Evolutionary conservation across 2,329 filamentous ascomycete genomes (phyloP).

Genomic region (Xylogone sp.): DNA sequence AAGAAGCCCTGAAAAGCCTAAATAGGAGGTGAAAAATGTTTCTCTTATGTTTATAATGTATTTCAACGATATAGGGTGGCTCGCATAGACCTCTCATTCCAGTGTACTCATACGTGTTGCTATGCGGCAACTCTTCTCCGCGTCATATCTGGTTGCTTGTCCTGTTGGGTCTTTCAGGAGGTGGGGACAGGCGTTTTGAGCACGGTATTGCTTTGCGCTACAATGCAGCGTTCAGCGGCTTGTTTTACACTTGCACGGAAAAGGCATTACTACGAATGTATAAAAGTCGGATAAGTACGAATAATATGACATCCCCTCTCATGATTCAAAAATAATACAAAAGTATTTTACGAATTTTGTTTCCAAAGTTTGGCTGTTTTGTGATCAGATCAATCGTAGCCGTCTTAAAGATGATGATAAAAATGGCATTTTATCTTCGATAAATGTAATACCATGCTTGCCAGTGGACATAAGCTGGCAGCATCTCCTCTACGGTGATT

Average conservation of each 20-base stretch:
- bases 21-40: conserved; percentile 12
- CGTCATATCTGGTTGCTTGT: conserved; percentile 25
- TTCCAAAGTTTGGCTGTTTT: background rate
- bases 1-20: conserved; percentile 55
- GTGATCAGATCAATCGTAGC: too few relatives aligned
- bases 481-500: too few relatives aligned
- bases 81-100: conserved; percentile 30
- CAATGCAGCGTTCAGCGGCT: conserved; percentile 20
- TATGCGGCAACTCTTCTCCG: conserved; percentile 28
- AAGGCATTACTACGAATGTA: conserved; percentile 26
- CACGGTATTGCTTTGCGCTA: conserved; percentile 23
- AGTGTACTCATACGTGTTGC: conserved; percentile 33
- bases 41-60: conserved; percentile 15
- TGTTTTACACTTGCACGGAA: conserved; percentile 24
- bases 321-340: conserved; percentile 16
- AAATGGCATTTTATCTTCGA: too few relatives aligned
- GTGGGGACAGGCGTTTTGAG: conserved; percentile 29
- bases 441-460: too few relatives aligned
- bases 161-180: conserved; percentile 25
- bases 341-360: background rate
- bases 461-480: too few relatives aligned
- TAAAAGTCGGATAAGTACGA: conserved; percentile 41
- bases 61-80: conserved; percentile 23
- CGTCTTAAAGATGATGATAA: too few relatives aligned
- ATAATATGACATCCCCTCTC: conserved; percentile 59